phyloP scores from a whole-genome alignment of 2,329 filamentous ascomycete species.

The Septoria petroselini region DNA sequence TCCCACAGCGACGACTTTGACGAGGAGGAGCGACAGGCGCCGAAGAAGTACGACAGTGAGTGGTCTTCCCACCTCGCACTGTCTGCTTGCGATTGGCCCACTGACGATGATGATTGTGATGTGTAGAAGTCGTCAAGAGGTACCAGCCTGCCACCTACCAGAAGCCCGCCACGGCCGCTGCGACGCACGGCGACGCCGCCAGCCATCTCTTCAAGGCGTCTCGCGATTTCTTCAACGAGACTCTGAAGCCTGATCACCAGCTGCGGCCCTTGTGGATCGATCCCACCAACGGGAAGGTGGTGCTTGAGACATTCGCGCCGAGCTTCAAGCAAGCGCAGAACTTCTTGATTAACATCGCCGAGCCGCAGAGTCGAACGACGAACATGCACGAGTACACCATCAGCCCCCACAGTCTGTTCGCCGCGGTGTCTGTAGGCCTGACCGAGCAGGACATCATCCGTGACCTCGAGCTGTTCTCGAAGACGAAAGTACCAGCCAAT shows the following conservation, averaged over 20 bases:
- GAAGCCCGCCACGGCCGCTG: constrained; percentile 38
- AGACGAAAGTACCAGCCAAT: constrained; percentile 78
- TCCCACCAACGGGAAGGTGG: constrained; percentile 78
- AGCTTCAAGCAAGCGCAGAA: constrained; percentile 84
- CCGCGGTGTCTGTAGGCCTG: constrained; percentile 91
- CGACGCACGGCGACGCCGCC: constrained; percentile 50
- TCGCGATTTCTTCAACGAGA: constrained; percentile 77
- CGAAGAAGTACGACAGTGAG: constrained; percentile 44
- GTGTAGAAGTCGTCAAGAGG: constrained; percentile 46
- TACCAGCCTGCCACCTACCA: constrained; percentile 54
- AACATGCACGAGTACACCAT: constrained; percentile 93
- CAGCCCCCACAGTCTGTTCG: constrained; percentile 89
- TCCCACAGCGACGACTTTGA: constrained; percentile 37
- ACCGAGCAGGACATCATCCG: constrained; percentile 85
- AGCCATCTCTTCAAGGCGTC: constrained; percentile 55
- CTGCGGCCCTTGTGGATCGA: constrained; percentile 94
- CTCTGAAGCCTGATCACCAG: constrained; percentile 81
- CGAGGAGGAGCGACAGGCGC: constrained; percentile 31
- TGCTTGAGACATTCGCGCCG: constrained; percentile 90
- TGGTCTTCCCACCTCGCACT: constrained; percentile 15
- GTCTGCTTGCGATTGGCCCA: constrained; percentile 24
- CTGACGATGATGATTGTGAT: constrained; percentile 31
- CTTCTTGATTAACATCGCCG: constrained; percentile 92
- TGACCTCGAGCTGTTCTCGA: constrained; percentile 81
- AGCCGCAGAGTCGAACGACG: constrained; percentile 83